A percentile compares a stretch with the other conserved stretches of the same genome.
phyloP scores from a whole-genome alignment of 768 basidiomycete genomes.

The Auriculariales sp. region DNA sequence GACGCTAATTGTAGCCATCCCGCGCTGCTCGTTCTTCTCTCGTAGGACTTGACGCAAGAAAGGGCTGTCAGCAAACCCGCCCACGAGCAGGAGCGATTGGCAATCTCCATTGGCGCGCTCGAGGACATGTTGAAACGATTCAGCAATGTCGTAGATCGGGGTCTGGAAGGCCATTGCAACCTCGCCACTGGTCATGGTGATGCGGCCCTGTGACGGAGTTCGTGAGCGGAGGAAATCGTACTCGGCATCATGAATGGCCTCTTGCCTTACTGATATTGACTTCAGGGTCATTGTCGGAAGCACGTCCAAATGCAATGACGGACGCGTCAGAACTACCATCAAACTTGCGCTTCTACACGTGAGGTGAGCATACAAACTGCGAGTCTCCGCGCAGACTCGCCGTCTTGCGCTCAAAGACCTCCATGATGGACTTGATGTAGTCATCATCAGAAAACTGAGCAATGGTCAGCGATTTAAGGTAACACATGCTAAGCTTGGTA shows the following conservation, averaged over 20 bases:
- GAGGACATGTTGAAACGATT: too few relatives aligned
- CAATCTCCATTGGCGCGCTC: too few relatives aligned
- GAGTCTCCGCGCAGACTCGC: not conserved
- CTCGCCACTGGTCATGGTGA: constrained; percentile 1
- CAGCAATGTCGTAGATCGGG: too few relatives aligned
- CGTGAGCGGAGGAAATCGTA: too few relatives aligned
- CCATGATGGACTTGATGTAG: not conserved
- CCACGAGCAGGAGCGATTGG: too few relatives aligned
- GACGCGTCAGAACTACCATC: not conserved
- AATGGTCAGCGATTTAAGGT: not conserved
- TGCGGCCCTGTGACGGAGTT: too few relatives aligned
- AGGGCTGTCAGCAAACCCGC: too few relatives aligned
- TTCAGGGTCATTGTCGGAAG: constrained; percentile 1
- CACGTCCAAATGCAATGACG: not conserved
- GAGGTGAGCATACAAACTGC: not conserved
- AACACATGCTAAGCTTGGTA: not conserved
- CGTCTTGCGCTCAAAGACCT: constrained; percentile 1
- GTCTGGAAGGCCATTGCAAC: too few relatives aligned
- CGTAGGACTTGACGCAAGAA: too few relatives aligned
- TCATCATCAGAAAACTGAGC: not conserved
- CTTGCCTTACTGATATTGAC: not conserved
- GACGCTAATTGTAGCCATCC: too few relatives aligned
- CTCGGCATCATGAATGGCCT: too few relatives aligned
- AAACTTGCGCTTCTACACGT: constrained; percentile 1
- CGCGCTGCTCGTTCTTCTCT: too few relatives aligned